Base-by-base conservation (phyloP, 495 filamentous ascomycete genomes). In the Hyaloscypha bicolor region DNA sequence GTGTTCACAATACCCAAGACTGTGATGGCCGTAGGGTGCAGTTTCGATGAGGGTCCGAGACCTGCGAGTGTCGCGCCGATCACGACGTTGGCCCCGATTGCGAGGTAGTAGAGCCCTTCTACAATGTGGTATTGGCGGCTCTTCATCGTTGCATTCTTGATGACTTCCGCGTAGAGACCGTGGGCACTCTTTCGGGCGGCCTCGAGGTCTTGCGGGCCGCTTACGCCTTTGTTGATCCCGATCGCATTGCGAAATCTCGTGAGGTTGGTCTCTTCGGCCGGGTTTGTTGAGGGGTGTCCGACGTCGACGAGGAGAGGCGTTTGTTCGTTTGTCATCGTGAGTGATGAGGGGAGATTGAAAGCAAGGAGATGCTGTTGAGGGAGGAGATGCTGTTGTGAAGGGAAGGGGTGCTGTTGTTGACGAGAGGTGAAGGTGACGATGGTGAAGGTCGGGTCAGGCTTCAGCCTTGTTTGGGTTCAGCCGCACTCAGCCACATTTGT, bases 1-100 rank as follows among this genome's bases (percentile, higher is more conserved):
- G 75, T 76, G 53, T 77, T 78, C 29, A 74, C 55, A 2, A 75
- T 72, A 12, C 76, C 76, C 8, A 78, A 48, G 29, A 76, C 60
- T 9, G 75, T 76, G 48, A 78, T 75, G 29, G 69, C 25, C 2
- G 35, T 60, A 14, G 62, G 55, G 52, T 72, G 70, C 6, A 66
- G 56, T 30, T 64, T 62, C 3, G 69, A 64, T 12, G 67, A 52
- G 4, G 75, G 70, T 0, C 75, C 75, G 6, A 79, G 64, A 1
- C 73, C 69, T 0, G 77, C 73, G 22, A 79, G 70, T 3, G 69
- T 65, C 0, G 75, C 77, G 3, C 77, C 77, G 32, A 79, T 69
- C 12, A 77, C 70, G 32, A 79, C 60, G 57, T 79, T 75, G 19
- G 57, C 35, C 3, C 55, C 60, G 60, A 72, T 63, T 2, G 65